These are phyloP conservation scores for Cubamyces lactineus DNA, from an alignment of 768 basidiomycete species.

Conservation along the genomic window DNA sequence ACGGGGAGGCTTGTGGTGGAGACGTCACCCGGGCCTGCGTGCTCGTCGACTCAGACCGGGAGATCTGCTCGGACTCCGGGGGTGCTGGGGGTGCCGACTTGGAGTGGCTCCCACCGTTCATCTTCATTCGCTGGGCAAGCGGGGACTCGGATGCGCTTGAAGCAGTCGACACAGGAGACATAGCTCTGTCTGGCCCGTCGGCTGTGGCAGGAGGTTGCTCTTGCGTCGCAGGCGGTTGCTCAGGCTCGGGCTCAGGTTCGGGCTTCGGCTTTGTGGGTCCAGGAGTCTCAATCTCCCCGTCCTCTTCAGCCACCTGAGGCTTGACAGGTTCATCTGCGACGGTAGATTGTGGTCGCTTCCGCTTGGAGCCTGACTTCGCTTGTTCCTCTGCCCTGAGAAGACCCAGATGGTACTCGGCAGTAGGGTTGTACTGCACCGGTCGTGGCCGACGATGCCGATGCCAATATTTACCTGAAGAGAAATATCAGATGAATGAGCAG, in stretches of 20 bases:
- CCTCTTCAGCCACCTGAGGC: slow-evolving; percentile 34
- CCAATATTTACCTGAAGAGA: slow-evolving; percentile 79
- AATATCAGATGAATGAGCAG: slow-evolving; percentile 5
- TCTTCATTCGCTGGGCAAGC: slow-evolving; percentile 66
- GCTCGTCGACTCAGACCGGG: slow-evolving; percentile 15
- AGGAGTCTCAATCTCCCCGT: slow-evolving; percentile 57
- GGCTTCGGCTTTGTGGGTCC: slow-evolving; percentile 41
- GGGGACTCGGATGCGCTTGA: slow-evolving; percentile 79
- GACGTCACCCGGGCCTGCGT: background rate
- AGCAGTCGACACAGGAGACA: slow-evolving; percentile 71
- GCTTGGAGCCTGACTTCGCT: slow-evolving; percentile 56
- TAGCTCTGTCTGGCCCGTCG: slow-evolving; percentile 49
- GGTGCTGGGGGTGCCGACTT: slow-evolving; percentile 34
- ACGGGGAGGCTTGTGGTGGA: slow-evolving; percentile 18
- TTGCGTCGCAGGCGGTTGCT: slow-evolving; percentile 6
- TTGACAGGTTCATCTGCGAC: slow-evolving; percentile 44
- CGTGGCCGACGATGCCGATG: slow-evolving; percentile 82
- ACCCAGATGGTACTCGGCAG: slow-evolving; percentile 68
- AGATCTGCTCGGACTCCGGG: slow-evolving; percentile 24
- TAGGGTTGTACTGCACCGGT: slow-evolving; percentile 78
- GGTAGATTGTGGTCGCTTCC: slow-evolving; percentile 57
- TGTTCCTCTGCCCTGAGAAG: slow-evolving; percentile 59
- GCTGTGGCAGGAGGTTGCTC: slow-evolving; percentile 41
- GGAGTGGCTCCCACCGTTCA: slow-evolving; percentile 52
- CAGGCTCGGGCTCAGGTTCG: slow-evolving; percentile 27